phyloP scores from a whole-genome alignment of 371 early-diverging fungal species.

The Basidiobolus heterosporus region DNA sequence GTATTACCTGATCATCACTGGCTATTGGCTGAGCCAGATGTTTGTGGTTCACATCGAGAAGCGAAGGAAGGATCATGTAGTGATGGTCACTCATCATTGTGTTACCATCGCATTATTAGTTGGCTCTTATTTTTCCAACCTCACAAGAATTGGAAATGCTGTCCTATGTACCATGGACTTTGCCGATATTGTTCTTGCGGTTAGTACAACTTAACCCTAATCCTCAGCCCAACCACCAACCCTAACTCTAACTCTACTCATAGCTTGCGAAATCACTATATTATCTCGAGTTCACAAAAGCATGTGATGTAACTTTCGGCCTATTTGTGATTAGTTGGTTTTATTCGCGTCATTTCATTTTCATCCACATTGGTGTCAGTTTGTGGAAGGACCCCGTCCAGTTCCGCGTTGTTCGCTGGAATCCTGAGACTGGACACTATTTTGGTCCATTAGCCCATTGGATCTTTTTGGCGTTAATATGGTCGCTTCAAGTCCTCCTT shows the following conservation, averaged over 20 bases:
- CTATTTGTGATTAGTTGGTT: constrained; percentile 68
- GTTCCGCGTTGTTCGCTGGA: constrained; percentile 35
- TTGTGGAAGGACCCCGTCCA: constrained; percentile 23
- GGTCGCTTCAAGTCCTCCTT: constrained; percentile 42
- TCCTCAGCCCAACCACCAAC: neutral
- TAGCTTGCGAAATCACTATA: constrained; percentile 55
- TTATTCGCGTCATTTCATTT: constrained; percentile 50
- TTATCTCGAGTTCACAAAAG: constrained; percentile 34
- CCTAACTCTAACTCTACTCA: neutral
- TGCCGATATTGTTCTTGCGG: constrained; percentile 61
- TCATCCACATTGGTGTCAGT: constrained; percentile 31
- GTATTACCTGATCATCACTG: constrained; percentile 60
- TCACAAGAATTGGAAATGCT: constrained; percentile 62
- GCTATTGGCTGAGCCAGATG: constrained; percentile 68
- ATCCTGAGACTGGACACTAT: constrained; percentile 39
- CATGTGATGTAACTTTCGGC: constrained; percentile 55
- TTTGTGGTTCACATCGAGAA: constrained; percentile 60
- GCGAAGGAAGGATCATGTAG: constrained; percentile 56
- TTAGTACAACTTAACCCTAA: constrained; percentile 9
- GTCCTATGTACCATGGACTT: constrained; percentile 68
- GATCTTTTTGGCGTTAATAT: constrained; percentile 36
- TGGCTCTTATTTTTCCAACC: constrained; percentile 49
- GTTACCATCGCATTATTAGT: constrained; percentile 52
- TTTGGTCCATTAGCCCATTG: constrained; percentile 28
- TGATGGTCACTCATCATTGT: constrained; percentile 64